These are phyloP conservation scores for Ecytonucleospora hepatopenaei DNA, from an alignment of 371 early-diverging fungal genomes.

Conservation along the genomic window DNA sequence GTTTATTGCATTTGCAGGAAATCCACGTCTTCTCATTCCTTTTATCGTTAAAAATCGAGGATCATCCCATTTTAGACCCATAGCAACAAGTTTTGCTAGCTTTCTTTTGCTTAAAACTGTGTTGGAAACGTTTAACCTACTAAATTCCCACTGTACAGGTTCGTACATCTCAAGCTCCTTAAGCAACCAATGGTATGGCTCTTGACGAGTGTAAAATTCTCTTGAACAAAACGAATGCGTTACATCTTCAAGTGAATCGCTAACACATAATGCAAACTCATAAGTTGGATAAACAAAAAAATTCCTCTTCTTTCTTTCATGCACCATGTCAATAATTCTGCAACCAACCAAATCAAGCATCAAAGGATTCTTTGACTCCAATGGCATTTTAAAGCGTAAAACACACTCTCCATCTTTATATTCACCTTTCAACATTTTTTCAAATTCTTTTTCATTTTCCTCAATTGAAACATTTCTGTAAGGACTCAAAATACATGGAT, in stretches of 20 bases:
- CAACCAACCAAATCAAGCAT: constrained; percentile 97
- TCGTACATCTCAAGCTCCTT: constrained; percentile 92
- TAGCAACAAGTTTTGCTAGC: constrained; percentile 72
- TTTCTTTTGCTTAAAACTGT: constrained; percentile 94
- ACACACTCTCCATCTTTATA: constrained; percentile 80
- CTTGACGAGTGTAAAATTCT: constrained; percentile 82
- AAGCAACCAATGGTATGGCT: constrained; percentile 95
- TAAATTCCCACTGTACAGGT: constrained; percentile 99
- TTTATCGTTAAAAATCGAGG: constrained; percentile 89
- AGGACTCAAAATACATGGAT: constrained; percentile 67
- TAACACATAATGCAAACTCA: constrained; percentile 93
- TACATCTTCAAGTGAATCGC: constrained; percentile 96
- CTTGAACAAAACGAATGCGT: constrained; percentile 96
- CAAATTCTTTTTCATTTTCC: constrained; percentile 78
- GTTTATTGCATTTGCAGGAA: constrained; percentile 93
- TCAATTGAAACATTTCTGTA: constrained; percentile 80
- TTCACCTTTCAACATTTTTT: constrained; percentile 87
- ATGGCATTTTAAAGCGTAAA: constrained; percentile 95
- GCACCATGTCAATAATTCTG: constrained; percentile 76
- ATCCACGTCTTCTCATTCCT: constrained; percentile 87
- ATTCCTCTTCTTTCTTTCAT: constrained; percentile 71
- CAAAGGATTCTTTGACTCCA: constrained; percentile 81
- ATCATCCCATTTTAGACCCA: constrained; percentile 77
- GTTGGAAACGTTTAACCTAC: constrained; percentile 81
- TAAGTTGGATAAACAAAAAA: constrained; percentile 98